Evolutionary conservation across 2,329 filamentous ascomycete species (phyloP).

Genomic region (Mycosphaerella sp.): DNA sequence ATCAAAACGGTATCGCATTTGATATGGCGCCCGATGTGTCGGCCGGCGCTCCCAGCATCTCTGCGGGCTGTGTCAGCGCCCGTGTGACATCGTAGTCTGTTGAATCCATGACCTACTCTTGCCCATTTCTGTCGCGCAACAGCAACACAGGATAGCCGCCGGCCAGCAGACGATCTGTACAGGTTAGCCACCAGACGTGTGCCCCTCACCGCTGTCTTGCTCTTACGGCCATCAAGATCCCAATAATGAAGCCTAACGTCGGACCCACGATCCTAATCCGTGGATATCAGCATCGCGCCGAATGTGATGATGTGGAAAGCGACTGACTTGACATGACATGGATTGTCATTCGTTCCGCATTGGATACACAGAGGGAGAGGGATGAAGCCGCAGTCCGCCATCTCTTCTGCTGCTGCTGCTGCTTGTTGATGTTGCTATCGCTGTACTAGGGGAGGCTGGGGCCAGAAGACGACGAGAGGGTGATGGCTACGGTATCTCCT

Average conservation of each 20-base stretch:
- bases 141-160: constrained; percentile 35
- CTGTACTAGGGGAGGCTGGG: too few species aligned
- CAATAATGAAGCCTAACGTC: constrained; percentile 34
- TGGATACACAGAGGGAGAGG: constrained; percentile 35
- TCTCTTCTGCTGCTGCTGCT: background rate
- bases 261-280: constrained; percentile 30
- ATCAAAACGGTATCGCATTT: constrained; percentile 33
- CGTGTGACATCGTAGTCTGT: background rate
- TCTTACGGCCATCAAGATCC: constrained; percentile 31
- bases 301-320: background rate
- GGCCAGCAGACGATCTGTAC: constrained; percentile 34
- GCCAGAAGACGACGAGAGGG: too few species aligned
- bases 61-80: background rate
- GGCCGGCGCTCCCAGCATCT: constrained; percentile 31
- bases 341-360: constrained; percentile 35
- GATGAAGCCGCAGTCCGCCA: constrained; percentile 26
- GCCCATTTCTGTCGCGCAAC: constrained; percentile 34
- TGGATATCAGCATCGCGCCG: background rate
- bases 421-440: too few species aligned
- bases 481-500: too few species aligned
- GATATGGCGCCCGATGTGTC: constrained; percentile 29
- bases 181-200: background rate
- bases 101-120: constrained; percentile 23
- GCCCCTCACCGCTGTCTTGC: background rate
- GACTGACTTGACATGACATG: constrained; percentile 33